Evolutionary conservation across 495 filamentous ascomycete genomes (phyloP).

Genomic region (Apodospora peruviana): DNA sequence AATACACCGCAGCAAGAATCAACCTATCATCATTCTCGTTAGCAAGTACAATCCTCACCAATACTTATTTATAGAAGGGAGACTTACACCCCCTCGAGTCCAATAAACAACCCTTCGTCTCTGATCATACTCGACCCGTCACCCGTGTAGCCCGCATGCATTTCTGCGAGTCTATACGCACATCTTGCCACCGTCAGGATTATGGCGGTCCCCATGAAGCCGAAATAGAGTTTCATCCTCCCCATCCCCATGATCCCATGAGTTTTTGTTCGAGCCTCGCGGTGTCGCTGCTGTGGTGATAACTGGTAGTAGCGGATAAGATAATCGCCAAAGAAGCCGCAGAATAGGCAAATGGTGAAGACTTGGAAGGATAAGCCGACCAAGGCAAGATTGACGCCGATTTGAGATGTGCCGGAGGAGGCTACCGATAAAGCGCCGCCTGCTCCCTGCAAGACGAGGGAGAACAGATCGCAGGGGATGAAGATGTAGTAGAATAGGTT

Average conservation of each 20-base stretch:
- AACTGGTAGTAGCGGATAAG: constrained; percentile 26
- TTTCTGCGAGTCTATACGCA: constrained; percentile 43
- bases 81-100: constrained; percentile 43
- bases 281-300: no score
- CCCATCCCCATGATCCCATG: neutral
- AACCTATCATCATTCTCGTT: constrained; percentile 2
- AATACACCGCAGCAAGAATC: constrained; percentile 4
- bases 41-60: neutral
- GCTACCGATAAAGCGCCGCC: constrained; percentile 42
- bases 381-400: constrained; percentile 46
- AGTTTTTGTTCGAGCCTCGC: no score
- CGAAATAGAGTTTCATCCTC: constrained; percentile 29
- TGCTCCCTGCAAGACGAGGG: constrained; percentile 43
- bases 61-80: neutral
- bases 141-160: constrained; percentile 41
- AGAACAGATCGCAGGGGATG: constrained; percentile 49
- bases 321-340: constrained; percentile 36
- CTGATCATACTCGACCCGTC: constrained; percentile 33
- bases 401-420: constrained; percentile 15
- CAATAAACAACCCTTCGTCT: constrained; percentile 40
- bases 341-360: constrained; percentile 36
- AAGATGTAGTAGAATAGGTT: constrained; percentile 47
- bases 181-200: constrained; percentile 40
- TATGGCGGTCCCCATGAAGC: constrained; percentile 33
- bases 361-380: constrained; percentile 43